Evolutionary conservation across 148 eudicot species (phyloP).

Genomic region (Polygonum aviculare): DNA sequence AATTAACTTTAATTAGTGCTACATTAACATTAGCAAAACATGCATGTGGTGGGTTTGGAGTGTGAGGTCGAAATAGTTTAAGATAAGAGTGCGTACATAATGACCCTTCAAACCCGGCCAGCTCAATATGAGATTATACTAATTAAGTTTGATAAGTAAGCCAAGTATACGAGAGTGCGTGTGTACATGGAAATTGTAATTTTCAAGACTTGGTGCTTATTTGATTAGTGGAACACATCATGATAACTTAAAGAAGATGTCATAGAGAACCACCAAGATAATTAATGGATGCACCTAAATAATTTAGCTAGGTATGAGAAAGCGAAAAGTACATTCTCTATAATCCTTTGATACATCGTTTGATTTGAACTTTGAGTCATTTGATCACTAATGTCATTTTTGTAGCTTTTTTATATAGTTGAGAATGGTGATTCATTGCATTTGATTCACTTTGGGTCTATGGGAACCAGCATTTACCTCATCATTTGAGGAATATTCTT

Average conservation of each 20-base stretch:
- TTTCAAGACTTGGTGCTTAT: not conserved
- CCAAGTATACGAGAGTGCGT: not conserved
- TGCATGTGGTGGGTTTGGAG: no score
- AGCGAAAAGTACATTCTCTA: not conserved
- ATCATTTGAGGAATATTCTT: not conserved
- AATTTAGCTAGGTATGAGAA: not conserved
- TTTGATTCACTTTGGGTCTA: not conserved
- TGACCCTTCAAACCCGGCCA: no score
- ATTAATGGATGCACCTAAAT: not conserved
- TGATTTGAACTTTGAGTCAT: not conserved
- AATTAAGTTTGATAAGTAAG: no score
- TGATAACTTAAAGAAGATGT: constrained; percentile 3
- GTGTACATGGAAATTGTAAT: not conserved
- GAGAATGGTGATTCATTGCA: not conserved
- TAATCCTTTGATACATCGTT: not conserved
- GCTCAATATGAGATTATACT: no score
- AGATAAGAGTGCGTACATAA: no score
- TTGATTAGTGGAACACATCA: constrained; percentile 21
- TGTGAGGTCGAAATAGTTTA: no score
- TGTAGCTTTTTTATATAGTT: not conserved
- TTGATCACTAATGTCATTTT: not conserved
- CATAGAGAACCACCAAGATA: constrained; percentile 6
- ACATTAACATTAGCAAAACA: no score
- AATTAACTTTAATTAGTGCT: no score
- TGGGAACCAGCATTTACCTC: not conserved